Evolutionary conservation across 2,329 filamentous ascomycete genomes (phyloP).

Genomic region (Diaporthe capsici): DNA sequence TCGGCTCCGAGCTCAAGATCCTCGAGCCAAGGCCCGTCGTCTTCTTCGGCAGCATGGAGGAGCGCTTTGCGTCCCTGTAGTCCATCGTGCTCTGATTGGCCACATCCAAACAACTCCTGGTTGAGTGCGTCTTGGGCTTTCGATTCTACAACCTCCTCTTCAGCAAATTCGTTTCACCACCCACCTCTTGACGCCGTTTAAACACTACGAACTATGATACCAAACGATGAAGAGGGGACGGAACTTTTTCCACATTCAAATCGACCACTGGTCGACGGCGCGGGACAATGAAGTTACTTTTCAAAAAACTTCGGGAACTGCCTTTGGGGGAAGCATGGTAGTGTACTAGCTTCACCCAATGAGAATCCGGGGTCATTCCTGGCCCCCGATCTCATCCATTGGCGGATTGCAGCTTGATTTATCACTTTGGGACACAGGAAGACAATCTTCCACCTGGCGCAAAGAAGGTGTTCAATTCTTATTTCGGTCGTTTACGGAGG

Average conservation of each 20-base stretch:
- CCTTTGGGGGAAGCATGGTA: conserved; percentile 5
- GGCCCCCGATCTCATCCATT: not conserved
- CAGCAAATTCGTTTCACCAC: conserved; percentile 32
- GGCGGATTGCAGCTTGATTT: conserved; percentile 28
- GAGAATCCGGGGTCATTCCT: not conserved
- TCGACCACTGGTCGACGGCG: conserved; percentile 35
- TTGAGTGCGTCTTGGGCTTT: conserved; percentile 35
- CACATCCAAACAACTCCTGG: conserved; percentile 28
- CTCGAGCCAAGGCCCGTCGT: conserved; percentile 74
- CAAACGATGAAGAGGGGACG: conserved; percentile 25
- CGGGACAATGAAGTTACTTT: conserved; percentile 9
- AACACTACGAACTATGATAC: conserved; percentile 37
- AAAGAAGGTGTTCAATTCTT: conserved; percentile 38
- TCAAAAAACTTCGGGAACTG: conserved; percentile 18
- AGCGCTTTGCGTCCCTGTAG: conserved; percentile 65
- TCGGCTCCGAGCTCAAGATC: conserved; percentile 67
- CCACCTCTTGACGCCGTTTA: conserved; percentile 28
- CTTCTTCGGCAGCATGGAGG: conserved; percentile 75
- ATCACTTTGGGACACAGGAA: conserved; percentile 14
- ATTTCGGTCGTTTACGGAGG: conserved; percentile 26
- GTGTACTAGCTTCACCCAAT: conserved; percentile 15
- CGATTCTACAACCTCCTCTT: conserved; percentile 28
- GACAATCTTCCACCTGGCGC: conserved; percentile 26
- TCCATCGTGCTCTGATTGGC: not conserved
- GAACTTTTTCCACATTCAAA: conserved; percentile 33